Evolutionary conservation across 2,329 filamentous ascomycete species (phyloP), one percentile per base, ranked within the genome.

Genomic region (Proliferodiscus dingleyae): DNA sequence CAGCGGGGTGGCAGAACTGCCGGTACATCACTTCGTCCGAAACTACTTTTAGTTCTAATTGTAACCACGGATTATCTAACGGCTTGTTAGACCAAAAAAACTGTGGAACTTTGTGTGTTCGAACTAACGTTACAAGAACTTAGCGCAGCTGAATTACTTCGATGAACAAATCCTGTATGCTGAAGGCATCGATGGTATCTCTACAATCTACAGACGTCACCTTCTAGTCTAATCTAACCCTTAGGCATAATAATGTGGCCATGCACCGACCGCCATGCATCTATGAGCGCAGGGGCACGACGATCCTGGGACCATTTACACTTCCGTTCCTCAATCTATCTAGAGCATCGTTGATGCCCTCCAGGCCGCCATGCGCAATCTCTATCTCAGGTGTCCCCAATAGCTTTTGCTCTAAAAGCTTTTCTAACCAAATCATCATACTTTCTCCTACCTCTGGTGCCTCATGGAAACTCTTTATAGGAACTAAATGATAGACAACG

Each of bases 401-500:
- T 0, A 71, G 60, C 0, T 72, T 69, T 0, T 71, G 66, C 7
- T 73, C 68, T 5, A 89, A 63, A n/a, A 89, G 63, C 19, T 71
- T 67, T 61, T 88, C 85, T 21, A 88, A 66, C 85, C 85, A 89
- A 1, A 68, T 61, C 10, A 80, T 79, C 43, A 88, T 61, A 0
- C 71, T 71, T 51, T 81, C 75, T 0, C 86, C 86, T 0, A 89
- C 69, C 2, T 71, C 70, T 0, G 79, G 75, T 0, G 81, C 72
- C 47, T 84, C 80, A 58, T 90, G 86, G 58, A 87, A 89, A 3
- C 87, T 58, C 63, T 89, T 89, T 50, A 90, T 86, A 0, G 85
- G 85, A 0, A 89, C 81, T 0, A 57, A 54, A 43, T 61, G 59
- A 38, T 58, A 60, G 6, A 51, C 49, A 9, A 61, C 47, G 10